These are phyloP conservation scores for Chenopodium berlandieri DNA, from an alignment of 148 eudicot genomes.

Conservation along the genomic window DNA sequence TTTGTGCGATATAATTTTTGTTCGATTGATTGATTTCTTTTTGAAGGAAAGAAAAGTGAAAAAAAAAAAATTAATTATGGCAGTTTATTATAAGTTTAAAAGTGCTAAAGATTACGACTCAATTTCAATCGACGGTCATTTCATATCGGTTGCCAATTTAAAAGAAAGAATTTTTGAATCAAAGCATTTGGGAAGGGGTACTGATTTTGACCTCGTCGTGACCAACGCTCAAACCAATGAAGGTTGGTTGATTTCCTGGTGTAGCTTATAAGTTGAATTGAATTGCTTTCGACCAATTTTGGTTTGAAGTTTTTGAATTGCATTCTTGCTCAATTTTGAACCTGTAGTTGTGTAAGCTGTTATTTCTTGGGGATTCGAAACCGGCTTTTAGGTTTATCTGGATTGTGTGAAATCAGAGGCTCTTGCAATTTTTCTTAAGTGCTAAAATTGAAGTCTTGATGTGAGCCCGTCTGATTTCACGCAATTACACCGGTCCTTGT, in stretches of 20 bases:
- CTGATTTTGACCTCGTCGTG: conserved; percentile 91
- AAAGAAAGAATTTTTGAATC: conserved; percentile 90
- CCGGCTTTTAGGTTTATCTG: background rate
- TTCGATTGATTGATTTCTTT: conserved; percentile 32
- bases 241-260: conserved; percentile 68
- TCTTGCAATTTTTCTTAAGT: background rate
- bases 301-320: conserved; percentile 8
- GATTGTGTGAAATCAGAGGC: conserved; percentile 24
- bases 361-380: conserved; percentile 2
- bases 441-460: background rate
- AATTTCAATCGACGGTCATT: conserved; percentile 81
- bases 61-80: conserved; percentile 52
- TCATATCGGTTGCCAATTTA: conserved; percentile 73
- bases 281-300: conserved; percentile 5
- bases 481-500: background rate
- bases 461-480: background rate
- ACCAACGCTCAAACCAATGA: conserved; percentile 98
- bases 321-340: conserved; percentile 7
- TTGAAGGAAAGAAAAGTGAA: conserved; percentile 27
- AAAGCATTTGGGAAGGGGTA: conserved; percentile 96
- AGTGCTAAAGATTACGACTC: conserved; percentile 99
- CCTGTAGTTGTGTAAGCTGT: conserved; percentile 9
- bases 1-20: conserved; percentile 29
- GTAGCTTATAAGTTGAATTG: conserved; percentile 5
- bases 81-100: conserved; percentile 92